Conservation (phyloP, 306 rosid genomes). For the Prinsepia uniflora region DNA sequence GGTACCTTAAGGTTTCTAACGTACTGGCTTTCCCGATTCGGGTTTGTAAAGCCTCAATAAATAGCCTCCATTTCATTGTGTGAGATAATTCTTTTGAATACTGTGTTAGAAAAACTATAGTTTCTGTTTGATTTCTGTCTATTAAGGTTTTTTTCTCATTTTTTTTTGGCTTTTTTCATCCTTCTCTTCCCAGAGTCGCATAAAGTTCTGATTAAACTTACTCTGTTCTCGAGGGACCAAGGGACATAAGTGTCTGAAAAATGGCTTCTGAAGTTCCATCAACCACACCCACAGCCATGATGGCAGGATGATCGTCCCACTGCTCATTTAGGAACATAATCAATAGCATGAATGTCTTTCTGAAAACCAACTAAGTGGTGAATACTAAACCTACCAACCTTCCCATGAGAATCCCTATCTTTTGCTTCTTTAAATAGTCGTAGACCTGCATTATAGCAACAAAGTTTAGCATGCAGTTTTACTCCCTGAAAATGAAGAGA, state of each 20-base stretch:
- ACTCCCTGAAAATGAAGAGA: constrained; percentile 7
- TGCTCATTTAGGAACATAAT: constrained; percentile 42
- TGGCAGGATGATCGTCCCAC: constrained; percentile 81
- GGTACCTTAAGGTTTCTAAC: neutral
- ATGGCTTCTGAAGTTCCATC: constrained; percentile 81
- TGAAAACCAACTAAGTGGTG: constrained; percentile 23
- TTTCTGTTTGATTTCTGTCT: constrained; percentile 8
- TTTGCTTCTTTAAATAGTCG: constrained; percentile 84
- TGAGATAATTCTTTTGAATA: neutral
- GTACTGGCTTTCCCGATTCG: neutral
- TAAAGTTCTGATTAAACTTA: constrained; percentile 34
- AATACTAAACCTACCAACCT: constrained; percentile 43
- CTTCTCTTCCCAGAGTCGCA: neutral
- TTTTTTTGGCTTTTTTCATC: neutral
- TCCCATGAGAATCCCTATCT: constrained; percentile 56
- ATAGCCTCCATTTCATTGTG: neutral
- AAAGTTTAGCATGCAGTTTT: neutral
- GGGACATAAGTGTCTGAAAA: constrained; percentile 74
- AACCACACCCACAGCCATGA: constrained; percentile 90
- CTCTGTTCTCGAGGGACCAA: constrained; percentile 88
- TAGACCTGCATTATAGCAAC: constrained; percentile 25
- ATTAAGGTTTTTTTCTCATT: neutral
- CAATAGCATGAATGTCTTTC: neutral
- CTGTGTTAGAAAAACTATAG: neutral
- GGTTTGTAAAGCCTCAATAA: neutral